Evolutionary conservation across 2,329 filamentous ascomycete genomes (phyloP).

Genomic region (Penicillium sp.): DNA sequence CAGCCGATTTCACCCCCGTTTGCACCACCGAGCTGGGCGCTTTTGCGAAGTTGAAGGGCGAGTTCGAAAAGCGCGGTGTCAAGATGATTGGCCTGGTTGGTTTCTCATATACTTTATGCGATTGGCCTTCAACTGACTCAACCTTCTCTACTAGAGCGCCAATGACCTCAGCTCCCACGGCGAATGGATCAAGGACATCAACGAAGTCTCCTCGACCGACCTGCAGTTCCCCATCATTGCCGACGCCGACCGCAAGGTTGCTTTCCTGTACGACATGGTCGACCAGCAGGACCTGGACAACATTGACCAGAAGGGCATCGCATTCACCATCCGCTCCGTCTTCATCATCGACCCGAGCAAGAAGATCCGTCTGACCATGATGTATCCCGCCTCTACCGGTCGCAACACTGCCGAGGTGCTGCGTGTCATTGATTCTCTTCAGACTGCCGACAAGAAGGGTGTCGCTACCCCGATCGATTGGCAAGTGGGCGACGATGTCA

Average conservation of each 20-base stretch:
- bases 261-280: conserved; percentile 76
- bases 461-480: conserved; percentile 89
- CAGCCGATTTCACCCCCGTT: conserved; percentile 82
- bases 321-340: conserved; percentile 91
- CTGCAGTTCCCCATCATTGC: conserved; percentile 76
- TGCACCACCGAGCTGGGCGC: conserved; percentile 94
- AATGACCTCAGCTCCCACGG: conserved; percentile 47
- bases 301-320: conserved; percentile 72
- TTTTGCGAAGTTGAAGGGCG: conserved; percentile 80
- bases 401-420: conserved; percentile 76
- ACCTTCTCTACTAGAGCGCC: conserved; percentile 49
- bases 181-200: conserved; percentile 56
- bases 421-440: conserved; percentile 72
- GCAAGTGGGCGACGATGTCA: conserved; percentile 83
- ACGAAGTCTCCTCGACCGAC: conserved; percentile 68
- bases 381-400: conserved; percentile 87
- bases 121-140: not conserved
- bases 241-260: conserved; percentile 73
- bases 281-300: conserved; percentile 80
- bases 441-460: conserved; percentile 83
- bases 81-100: conserved; percentile 79
- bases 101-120: not conserved
- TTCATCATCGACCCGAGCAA: conserved; percentile 94
- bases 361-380: conserved; percentile 87
- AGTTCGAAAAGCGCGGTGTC: conserved; percentile 79